Evolutionary conservation across 2,329 filamentous ascomycete species (phyloP), one percentile per base, ranked within the genome.

Genomic region (Colletotrichum somersetense): DNA sequence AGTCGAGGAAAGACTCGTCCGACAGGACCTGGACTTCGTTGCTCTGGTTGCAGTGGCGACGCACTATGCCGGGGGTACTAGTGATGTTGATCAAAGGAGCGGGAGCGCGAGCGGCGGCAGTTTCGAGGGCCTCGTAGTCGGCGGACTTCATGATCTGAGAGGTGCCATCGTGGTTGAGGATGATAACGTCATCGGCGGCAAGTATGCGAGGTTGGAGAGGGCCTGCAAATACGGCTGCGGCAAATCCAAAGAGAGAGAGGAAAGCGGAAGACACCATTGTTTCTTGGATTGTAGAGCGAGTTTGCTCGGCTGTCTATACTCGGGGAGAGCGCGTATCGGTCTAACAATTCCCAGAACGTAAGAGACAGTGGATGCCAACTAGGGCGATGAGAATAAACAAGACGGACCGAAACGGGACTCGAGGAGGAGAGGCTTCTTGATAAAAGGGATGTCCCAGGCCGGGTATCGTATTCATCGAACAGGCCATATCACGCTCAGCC

Each of bases 1-100:
- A 83, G 74, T 81, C 80, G 30, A 81, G 74, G 74, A 83, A 83
- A n/a, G 73, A 74, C 4, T 72, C 67, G 18, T 77, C 75, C n/a
- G 73, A 75, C 42, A 72, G 70, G 18, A 78, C 67, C 66, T 77
- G 76, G 12, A 77, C 74, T 71, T 77, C 77, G n/a, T 70, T 74
- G 58, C 72, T 77, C 59, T 76, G 65, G 0, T 64, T 62, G 48
- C 77, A 77, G 50, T 75, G 67, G 14, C 71, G 67, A 2, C 59
- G 70, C 48, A n/a, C n/a, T 52, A 57, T 23, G 44, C 26, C 52
- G n/a, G 59, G 30, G 16, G 16, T 35, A 38, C 40, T 58, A 23
- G 40, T 65, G 58, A 12, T 50, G 44, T 68, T 71, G 65, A 58
- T 52, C 11, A 38, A 30, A 0, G 64, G 26, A 5, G 23, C 57